phyloP scores from a whole-genome alignment of 1,284 basidiomycete genomes.

The Spongiforma sp. region DNA sequence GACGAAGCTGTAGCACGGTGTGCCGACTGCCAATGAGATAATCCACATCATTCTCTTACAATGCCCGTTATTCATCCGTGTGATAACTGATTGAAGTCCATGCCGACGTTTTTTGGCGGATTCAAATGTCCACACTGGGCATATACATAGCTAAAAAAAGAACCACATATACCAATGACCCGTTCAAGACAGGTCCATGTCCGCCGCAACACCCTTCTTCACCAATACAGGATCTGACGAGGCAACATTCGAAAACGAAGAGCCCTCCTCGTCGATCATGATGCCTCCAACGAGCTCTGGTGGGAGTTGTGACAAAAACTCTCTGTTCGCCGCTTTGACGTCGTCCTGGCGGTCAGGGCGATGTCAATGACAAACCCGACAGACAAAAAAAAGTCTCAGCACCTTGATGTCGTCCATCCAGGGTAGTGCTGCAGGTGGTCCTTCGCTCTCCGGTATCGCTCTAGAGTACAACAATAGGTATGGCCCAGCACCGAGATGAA shows the following conservation, averaged over 20 bases:
- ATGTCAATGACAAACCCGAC: conserved; percentile 7
- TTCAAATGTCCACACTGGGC: too few species aligned
- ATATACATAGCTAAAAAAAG: too few species aligned
- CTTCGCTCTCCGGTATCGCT: conserved; percentile 43
- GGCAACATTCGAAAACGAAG: neutral
- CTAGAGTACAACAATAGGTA: conserved; percentile 76
- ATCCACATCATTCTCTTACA: too few species aligned
- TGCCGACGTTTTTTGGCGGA: too few species aligned
- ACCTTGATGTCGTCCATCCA: conserved; percentile 53
- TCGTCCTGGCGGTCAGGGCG: conserved; percentile 24
- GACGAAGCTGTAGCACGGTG: neutral
- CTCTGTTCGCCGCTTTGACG: conserved; percentile 31
- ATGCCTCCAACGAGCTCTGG: conserved; percentile 35
- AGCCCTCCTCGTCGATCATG: conserved; percentile 17
- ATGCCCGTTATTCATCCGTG: too few species aligned
- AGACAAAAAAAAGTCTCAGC: neutral
- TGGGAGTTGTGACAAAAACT: conserved; percentile 35
- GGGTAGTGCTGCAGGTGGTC: conserved; percentile 28
- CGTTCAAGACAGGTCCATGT: conserved; percentile 29
- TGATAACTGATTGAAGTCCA: too few species aligned
- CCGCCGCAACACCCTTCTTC: neutral
- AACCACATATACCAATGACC: too few species aligned
- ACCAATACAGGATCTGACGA: neutral
- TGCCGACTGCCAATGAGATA: too few species aligned
- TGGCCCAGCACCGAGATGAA: conserved; percentile 76